Evolutionary conservation across 2,329 filamentous ascomycete species (phyloP), one percentile per base, ranked within the genome.

Genomic region (Plectosphaerella sp.): DNA sequence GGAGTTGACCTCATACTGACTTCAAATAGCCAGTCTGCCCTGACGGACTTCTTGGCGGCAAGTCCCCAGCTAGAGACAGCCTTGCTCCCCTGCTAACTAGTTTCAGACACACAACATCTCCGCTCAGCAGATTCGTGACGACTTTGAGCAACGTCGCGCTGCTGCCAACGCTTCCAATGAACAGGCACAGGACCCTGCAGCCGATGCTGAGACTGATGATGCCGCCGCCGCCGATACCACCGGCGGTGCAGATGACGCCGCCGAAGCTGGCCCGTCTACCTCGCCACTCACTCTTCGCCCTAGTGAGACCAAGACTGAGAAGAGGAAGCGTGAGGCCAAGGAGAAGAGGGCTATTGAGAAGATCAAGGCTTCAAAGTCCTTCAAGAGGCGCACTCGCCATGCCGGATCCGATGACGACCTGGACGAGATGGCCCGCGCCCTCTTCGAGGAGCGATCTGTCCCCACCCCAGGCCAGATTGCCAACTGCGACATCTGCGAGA

Each of bases 391-490:
- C 51, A 82, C 79, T 68, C 72, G 67, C 49, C 66, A 69, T 43
- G 37, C n/a, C 16, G 41, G 16, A 18, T 67, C 67, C 1, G 75
- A 76, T 10, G 74, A 77, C 4, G 78, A 80, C 24, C 73, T 73
- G 7, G 75, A 80, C 48, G 79, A 78, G 15, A 67, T 81, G 45
- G 76, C 74, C 3, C 66, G 68, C 12, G 72, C 74, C 60, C 68
- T 83, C 16, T 71, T 83, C 62, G 60, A 78, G 48, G 61, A 77
- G 54, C 66, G 64, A 24, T 61, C 70, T 37, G 74, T 74, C 33
- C 85, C 86, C 2, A 66, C 86, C n/a, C 89, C 91, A 2, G 91
- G 90, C 3, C 93, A 97, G 67, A 82, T 93, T 63, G 91, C 89
- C 57, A 92, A 96, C 59, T 97, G 93, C 65, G 91, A 89, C 56